Evolutionary conservation across 2,329 filamentous ascomycete species (phyloP).

Genomic region (Talaromyces sp.): DNA sequence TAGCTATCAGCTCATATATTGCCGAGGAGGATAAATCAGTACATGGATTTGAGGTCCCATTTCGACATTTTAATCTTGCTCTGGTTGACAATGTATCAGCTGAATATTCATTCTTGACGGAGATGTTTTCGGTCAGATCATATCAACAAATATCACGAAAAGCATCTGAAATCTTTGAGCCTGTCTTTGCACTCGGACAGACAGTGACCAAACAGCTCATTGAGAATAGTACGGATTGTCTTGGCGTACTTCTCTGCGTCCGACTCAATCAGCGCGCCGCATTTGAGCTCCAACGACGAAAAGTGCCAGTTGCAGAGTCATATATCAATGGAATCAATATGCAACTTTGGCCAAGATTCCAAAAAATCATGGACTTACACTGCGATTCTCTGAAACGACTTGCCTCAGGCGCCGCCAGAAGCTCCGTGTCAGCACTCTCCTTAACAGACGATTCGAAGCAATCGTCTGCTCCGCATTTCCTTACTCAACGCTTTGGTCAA

Average conservation of each 20-base stretch:
- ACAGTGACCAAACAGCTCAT: constrained; percentile 71
- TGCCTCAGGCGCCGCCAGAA: constrained; percentile 47
- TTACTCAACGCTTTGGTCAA: constrained; percentile 94
- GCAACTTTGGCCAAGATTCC: constrained; percentile 93
- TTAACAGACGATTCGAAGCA: constrained; percentile 46
- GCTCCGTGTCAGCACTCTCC: constrained; percentile 53
- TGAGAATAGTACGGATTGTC: constrained; percentile 72
- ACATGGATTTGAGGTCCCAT: constrained; percentile 86
- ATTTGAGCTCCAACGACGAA: constrained; percentile 87
- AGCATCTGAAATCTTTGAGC: constrained; percentile 84
- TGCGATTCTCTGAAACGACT: constrained; percentile 75
- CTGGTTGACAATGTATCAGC: constrained; percentile 90
- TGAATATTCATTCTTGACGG: constrained; percentile 89
- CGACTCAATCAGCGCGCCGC: constrained; percentile 90
- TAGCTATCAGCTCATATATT: constrained; percentile 79
- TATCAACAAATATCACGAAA: constrained; percentile 75
- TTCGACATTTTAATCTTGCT: constrained; percentile 91
- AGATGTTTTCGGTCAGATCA: constrained; percentile 79
- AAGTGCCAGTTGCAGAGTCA: constrained; percentile 80
- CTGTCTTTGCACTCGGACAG: constrained; percentile 81
- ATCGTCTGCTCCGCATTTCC: constrained; percentile 71
- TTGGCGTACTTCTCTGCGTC: constrained; percentile 87
- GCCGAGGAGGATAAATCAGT: constrained; percentile 83
- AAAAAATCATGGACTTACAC: constrained; percentile 89
- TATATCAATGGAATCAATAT: constrained; percentile 96